These are phyloP conservation scores for Fusarium devonianum DNA, from an alignment of 2,329 filamentous ascomycete genomes.

Conservation along the genomic window DNA sequence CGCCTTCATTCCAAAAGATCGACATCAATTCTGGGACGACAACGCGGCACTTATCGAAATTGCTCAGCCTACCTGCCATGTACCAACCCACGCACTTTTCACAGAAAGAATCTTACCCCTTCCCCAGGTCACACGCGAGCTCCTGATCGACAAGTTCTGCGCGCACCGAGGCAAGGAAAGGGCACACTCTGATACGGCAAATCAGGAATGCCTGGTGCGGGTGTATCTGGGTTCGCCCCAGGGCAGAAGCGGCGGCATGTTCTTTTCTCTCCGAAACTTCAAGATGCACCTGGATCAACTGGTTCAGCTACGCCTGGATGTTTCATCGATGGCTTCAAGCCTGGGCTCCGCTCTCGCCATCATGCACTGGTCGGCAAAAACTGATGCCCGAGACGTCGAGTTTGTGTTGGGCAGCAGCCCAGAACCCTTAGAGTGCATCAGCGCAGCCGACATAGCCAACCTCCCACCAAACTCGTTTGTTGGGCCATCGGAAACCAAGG, in stretches of 20 bases:
- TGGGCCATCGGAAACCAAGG: not conserved
- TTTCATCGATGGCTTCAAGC: slow-evolving; percentile 22
- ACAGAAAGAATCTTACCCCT: slow-evolving; percentile 35
- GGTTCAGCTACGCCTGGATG: slow-evolving; percentile 33
- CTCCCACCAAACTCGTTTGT: not conserved
- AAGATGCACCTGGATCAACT: slow-evolving; percentile 45
- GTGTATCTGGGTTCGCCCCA: slow-evolving; percentile 29
- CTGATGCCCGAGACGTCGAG: slow-evolving; percentile 44
- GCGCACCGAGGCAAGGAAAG: not conserved
- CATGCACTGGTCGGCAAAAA: slow-evolving; percentile 44
- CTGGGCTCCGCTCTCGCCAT: slow-evolving; percentile 43
- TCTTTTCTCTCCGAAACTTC: slow-evolving; percentile 44
- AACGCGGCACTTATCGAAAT: slow-evolving; percentile 7
- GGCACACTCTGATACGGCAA: slow-evolving; percentile 21
- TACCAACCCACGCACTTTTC: slow-evolving; percentile 32
- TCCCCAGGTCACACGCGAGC: slow-evolving; percentile 22
- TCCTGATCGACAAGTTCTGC: slow-evolving; percentile 36
- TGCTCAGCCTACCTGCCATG: slow-evolving; percentile 8
- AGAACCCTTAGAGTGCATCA: not conserved
- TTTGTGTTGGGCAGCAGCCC: slow-evolving; percentile 43
- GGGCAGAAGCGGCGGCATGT: slow-evolving; percentile 3
- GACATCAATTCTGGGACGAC: slow-evolving; percentile 7
- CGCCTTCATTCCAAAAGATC: slow-evolving; percentile 1
- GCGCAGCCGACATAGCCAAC: not conserved
- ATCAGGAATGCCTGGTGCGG: slow-evolving; percentile 34